These are phyloP conservation scores for Phytophthora kernoviae DNA, from an alignment of 352 stramenopile species.

Conservation along the genomic window DNA sequence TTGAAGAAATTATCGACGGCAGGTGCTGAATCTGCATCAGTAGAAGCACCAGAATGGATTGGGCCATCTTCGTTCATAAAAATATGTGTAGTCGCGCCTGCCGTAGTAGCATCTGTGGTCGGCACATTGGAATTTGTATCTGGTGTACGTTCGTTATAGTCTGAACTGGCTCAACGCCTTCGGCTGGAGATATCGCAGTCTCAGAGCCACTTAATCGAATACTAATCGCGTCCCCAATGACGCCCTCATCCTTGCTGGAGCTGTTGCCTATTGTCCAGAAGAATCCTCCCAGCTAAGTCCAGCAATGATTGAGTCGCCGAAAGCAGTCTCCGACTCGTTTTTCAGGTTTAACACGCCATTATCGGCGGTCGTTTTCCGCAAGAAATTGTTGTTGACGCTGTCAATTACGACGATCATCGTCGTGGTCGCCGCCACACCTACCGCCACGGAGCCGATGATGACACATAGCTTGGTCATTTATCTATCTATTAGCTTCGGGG, in stretches of 20 bases:
- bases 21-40: too few species aligned
- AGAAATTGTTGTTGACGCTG: constrained; percentile 7
- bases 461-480: constrained; percentile 22
- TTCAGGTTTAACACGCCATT: constrained; percentile 5
- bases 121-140: too few species aligned
- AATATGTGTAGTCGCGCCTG: too few species aligned
- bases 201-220: background rate
- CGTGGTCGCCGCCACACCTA: constrained; percentile 10
- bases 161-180: too few species aligned
- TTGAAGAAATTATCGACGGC: too few species aligned
- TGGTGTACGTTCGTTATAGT: too few species aligned
- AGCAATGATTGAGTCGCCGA: background rate
- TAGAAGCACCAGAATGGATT: too few species aligned
- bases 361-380: constrained; percentile 3
- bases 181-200: too few species aligned
- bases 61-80: too few species aligned
- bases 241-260: background rate
- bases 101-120: too few species aligned
- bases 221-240: background rate
- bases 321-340: background rate
- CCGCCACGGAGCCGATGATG: constrained; percentile 12
- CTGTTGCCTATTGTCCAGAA: background rate
- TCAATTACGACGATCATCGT: constrained; percentile 2
- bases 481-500: background rate
- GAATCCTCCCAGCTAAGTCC: background rate